phyloP scores from a whole-genome alignment of 345 rosid genomes.

The Eucalyptus pauciflora region DNA sequence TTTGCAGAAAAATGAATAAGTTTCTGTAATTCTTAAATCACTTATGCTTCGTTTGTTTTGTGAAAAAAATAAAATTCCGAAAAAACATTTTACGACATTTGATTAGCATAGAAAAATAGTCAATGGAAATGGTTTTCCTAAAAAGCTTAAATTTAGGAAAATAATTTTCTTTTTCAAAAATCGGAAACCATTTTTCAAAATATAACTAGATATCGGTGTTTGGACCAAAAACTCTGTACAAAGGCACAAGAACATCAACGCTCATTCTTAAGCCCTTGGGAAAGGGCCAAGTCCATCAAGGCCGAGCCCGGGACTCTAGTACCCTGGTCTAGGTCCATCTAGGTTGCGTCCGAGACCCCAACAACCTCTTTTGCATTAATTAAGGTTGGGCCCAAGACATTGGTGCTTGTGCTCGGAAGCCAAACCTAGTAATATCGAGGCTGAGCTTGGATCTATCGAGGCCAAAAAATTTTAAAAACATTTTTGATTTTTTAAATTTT shows the following conservation, averaged over 20 bases:
- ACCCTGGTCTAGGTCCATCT: not conserved
- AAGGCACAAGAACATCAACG: fast-evolving
- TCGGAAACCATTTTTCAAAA: not conserved
- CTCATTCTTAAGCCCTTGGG: not conserved
- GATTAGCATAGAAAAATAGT: not conserved
- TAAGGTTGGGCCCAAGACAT: no score
- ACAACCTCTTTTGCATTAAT: no score
- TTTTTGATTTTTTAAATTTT: no score
- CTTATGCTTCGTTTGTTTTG: fast-evolving
- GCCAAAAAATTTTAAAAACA: not conserved
- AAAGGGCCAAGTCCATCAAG: not conserved
- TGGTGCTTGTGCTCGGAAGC: not conserved
- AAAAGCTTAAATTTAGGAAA: no score
- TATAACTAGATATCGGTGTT: fast-evolving
- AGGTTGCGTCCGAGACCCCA: fast-evolving
- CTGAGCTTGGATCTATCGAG: fast-evolving
- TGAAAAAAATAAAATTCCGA: fast-evolving
- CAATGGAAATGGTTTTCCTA: no score
- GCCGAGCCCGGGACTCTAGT: fast-evolving
- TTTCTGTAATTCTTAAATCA: not conserved
- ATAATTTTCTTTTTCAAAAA: no score
- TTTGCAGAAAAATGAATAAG: not conserved
- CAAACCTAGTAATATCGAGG: not conserved
- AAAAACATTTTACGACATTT: not conserved
- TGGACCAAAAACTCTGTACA: not conserved